These are phyloP conservation scores for Avena eriantha DNA, from an alignment of 176 grass and related monocot genomes.

Conservation along the genomic window DNA sequence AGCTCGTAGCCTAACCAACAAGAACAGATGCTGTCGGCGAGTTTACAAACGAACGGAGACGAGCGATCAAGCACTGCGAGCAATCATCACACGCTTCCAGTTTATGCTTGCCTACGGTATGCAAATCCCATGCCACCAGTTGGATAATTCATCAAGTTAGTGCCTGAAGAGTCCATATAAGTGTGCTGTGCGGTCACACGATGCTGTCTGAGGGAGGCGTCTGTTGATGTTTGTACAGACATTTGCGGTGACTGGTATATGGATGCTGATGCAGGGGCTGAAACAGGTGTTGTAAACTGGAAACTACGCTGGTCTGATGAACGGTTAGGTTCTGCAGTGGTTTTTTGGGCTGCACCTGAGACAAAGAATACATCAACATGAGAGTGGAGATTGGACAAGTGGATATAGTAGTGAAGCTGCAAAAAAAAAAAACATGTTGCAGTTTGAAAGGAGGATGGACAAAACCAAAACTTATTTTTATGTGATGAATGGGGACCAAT, in stretches of 20 bases:
- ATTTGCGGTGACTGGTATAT: slow-evolving; percentile 3
- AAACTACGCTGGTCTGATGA: slow-evolving; percentile 14
- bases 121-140: neutral
- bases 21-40: neutral
- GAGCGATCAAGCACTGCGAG: neutral
- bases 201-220: slow-evolving; percentile 6
- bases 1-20: neutral
- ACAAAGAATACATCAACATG: slow-evolving; percentile 29
- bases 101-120: slow-evolving; percentile 5
- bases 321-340: neutral
- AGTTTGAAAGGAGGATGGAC: neutral
- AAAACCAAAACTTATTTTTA: neutral
- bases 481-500: slow-evolving; percentile 11
- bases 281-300: neutral
- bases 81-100: neutral
- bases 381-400: neutral
- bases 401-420: slow-evolving; percentile 13
- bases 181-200: neutral
- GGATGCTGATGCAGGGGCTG: slow-evolving; percentile 4
- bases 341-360: slow-evolving; percentile 36
- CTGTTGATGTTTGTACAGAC: neutral
- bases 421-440: neutral
- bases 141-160: slow-evolving; percentile 22
- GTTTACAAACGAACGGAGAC: neutral
- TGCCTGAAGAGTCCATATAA: neutral